Base-by-base conservation (phyloP, 176 grass and related monocot species). In the Bonia amplexicaulis region DNA sequence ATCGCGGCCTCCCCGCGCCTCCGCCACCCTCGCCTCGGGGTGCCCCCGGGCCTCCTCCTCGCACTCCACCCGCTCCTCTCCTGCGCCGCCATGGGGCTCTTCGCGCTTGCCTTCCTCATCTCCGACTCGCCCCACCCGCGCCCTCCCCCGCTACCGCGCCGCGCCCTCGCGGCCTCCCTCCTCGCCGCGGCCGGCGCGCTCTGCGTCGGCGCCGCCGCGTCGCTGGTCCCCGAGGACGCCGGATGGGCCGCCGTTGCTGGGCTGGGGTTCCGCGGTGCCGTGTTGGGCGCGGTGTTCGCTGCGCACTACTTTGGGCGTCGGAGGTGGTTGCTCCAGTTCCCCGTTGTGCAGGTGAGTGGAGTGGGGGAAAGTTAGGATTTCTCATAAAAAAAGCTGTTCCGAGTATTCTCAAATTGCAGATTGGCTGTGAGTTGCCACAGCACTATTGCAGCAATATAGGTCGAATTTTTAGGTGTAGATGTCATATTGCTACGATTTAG, bases 81-180 rank as follows among this genome's bases (percentile, higher is more conserved):
- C 60, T 83, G 63, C 74, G 80, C 87, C 71, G 75, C 69, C 89
- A 80, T 76, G 85, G 80, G 68, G 53, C 77, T 91, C 69, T 70
- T 94, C 93, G 80, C 93, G 82, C 93, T 92, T 57, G 87, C 78
- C 61, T 60, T 92, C 85, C 88, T 92, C 31, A 48, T 92, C 77
- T 84, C 74, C 52, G 78, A 37, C 79, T 82, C 88, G 17, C 80
- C 88, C 64, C 93, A 59, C 90, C 90, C 76, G 75, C 73, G 49
- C 80, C 76, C 77, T 6, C 78, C 88, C 25, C 75, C 76, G 31
- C 27, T 95, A 6, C 76, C 3, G 15, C 80, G 61, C 66, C 61
- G 83, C 41, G 58, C 71, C 33, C 69, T 92, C 51, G 71, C 88
- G n/a, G 76, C 88, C 23, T 69, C 52, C 22, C 52, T 90, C 80